Base-by-base conservation (phyloP, 306 rosid species). In the Prunus armeniaca region DNA sequence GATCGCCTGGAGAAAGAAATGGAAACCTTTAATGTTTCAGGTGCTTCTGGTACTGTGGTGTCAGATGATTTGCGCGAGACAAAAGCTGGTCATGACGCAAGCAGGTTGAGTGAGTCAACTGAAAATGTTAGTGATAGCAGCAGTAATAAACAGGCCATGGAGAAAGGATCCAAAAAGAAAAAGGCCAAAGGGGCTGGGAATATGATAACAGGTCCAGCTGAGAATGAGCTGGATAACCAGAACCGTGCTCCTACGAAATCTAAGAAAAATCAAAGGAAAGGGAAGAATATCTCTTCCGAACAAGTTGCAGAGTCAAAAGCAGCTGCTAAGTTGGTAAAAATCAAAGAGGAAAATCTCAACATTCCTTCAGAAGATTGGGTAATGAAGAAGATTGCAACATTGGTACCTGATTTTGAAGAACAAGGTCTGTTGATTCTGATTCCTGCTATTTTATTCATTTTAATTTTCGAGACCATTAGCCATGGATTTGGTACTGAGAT, bases 351-450 rank as follows among this genome's bases (percentile, higher is more conserved):
- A 38, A 86, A 84, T 82, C 82, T 73, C 73, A 82, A 73, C 66
- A 72, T 77, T 79, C 99, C 99, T 72, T 89, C 98, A 28, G 96
- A 92, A 88, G 97, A 91, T 74, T 95, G 98, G 99, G 80, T 95
- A 72, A 86, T 87, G 84, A 90, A 89, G 84, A 95, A 91, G 89
- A 87, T 95, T 81, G 58, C 79, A 63, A 71, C 49, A 66, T 85
- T 90, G 76, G 78, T 88, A 76, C 90, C 97, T 78, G 98, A 95
- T 80, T 87, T 95, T 74, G 93, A 83, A 84, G 99, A 95, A 78
- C 97, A 92, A 87, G 95, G 99, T 95, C 70, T 30, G 85, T 65
- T 71, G 75, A 30, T 52, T 87, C 62, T 84, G 71, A 77, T 72
- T 81, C 78, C 52, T 52, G 74, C 60, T 61, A 45, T 51, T 78